Conservation (phyloP, 192 early-diverging fungal genomes). For the Lobosporangium transversale region DNA sequence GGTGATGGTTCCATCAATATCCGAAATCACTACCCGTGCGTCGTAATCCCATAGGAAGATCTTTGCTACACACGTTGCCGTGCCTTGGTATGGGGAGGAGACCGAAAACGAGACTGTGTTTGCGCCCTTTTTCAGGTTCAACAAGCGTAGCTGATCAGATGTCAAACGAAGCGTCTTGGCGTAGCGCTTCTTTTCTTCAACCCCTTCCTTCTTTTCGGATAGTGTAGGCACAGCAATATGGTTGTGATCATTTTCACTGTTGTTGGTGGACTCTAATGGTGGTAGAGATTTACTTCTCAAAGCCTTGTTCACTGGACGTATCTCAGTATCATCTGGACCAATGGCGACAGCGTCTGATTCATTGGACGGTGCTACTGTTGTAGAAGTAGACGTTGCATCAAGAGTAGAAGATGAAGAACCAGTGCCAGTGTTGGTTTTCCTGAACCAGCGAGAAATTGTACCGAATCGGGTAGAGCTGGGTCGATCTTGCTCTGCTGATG, state of each 20-base stretch:
- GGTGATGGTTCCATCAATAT: constrained; percentile 99
- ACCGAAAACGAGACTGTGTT: constrained; percentile 94
- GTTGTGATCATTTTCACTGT: constrained; percentile 10
- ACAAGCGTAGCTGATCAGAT: constrained; percentile 85
- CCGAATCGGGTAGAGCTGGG: constrained; percentile 47
- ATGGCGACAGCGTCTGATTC: constrained; percentile 12
- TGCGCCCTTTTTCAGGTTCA: constrained; percentile 84
- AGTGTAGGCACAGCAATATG: constrained; percentile 27
- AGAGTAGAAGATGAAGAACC: constrained; percentile 15
- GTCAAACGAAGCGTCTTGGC: constrained; percentile 93
- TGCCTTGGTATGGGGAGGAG: constrained; percentile 77
- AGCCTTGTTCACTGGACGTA: constrained; percentile 30
- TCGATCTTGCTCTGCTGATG: constrained; percentile 18
- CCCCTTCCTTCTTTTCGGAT: constrained; percentile 22
- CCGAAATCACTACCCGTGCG: constrained; percentile 92
- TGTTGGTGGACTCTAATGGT: constrained; percentile 16
- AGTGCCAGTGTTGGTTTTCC: constrained; percentile 31
- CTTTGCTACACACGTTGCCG: constrained; percentile 82
- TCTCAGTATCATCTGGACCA: constrained; percentile 16
- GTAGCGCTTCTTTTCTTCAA: constrained; percentile 57
- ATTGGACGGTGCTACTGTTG: background rate
- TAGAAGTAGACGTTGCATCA: background rate
- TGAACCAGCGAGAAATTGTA: constrained; percentile 49
- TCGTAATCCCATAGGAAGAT: constrained; percentile 90
- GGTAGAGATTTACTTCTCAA: constrained; percentile 44